Conservation (phyloP, 306 rosid species). For the Vigna unguiculata region DNA sequence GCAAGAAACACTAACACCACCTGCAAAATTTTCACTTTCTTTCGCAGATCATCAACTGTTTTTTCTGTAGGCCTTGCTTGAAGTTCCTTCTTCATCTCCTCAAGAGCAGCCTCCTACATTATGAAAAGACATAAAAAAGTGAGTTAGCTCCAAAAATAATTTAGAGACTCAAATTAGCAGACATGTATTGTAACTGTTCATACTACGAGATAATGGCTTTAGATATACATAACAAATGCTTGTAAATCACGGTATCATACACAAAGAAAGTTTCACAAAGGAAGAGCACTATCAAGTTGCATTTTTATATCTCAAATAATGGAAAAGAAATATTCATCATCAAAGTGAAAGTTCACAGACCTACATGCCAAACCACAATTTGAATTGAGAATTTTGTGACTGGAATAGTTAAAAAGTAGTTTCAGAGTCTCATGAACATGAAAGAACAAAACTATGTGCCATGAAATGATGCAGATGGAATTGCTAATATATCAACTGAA, state of each 20-base stretch:
- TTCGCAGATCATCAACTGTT: constrained; percentile 80
- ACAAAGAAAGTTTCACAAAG: background rate
- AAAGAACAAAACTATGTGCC: constrained; percentile 5
- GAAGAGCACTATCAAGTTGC: constrained; percentile 16
- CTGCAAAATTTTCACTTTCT: constrained; percentile 95
- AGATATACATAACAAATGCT: background rate
- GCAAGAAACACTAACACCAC: constrained; percentile 51
- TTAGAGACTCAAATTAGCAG: background rate
- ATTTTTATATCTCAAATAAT: constrained; percentile 29
- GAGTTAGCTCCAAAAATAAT: background rate
- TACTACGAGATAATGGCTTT: constrained; percentile 3
- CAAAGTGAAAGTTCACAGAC: constrained; percentile 25
- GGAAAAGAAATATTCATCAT: constrained; percentile 18
- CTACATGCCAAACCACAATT: constrained; percentile 24
- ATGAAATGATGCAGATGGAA: constrained; percentile 22
- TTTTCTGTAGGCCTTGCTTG: constrained; percentile 87
- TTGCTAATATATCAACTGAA: constrained; percentile 32
- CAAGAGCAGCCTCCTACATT: constrained; percentile 73
- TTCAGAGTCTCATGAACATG: constrained; percentile 21
- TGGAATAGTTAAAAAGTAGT: constrained; percentile 21
- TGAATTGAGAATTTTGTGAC: constrained; percentile 7
- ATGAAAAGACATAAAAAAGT: constrained; percentile 37
- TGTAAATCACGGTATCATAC: constrained; percentile 17
- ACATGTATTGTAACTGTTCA: constrained; percentile 2
- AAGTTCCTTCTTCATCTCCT: constrained; percentile 89